Evolutionary conservation across 1,284 basidiomycete species (phyloP).

Genomic region (Xerocomus minutiporus): DNA sequence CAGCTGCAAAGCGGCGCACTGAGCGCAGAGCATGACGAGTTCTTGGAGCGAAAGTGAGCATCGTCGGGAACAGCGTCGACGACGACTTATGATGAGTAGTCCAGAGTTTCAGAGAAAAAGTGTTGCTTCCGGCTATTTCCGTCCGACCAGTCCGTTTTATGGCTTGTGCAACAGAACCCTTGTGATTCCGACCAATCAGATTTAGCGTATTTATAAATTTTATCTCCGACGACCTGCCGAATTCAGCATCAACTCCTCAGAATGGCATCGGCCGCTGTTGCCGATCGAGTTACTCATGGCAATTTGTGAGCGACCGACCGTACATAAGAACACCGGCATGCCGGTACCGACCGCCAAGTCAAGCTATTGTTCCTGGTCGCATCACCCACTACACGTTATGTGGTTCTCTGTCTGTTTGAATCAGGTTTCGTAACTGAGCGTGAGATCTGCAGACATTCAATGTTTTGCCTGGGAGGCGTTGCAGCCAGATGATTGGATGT

Average conservation of each 20-base stretch:
- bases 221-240: conserved; percentile 15
- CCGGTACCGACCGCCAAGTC: not conserved
- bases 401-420: too few relatives aligned
- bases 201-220: conserved; percentile 19
- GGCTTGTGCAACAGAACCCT: not conserved
- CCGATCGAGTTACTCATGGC: conserved; percentile 6
- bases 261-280: conserved; percentile 15
- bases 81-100: conserved; percentile 16
- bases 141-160: conserved; percentile 19
- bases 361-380: too few relatives aligned
- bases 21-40: conserved; percentile 56
- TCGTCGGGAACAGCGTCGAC: conserved; percentile 43
- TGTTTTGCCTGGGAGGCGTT: too few relatives aligned
- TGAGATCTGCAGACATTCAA: too few relatives aligned
- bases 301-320: too few relatives aligned
- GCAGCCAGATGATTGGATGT: too few relatives aligned
- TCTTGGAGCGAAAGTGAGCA: conserved; percentile 64
- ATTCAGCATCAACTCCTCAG: not conserved
- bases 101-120: conserved; percentile 16
- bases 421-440: too few relatives aligned
- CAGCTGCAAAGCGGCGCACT: conserved; percentile 57
- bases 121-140: conserved; percentile 25
- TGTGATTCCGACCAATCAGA: conserved; percentile 29
- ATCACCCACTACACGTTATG: too few relatives aligned
- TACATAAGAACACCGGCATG: not conserved